These are phyloP conservation scores for Odontarrhena argentea DNA, from an alignment of 345 rosid species.

Conservation along the genomic window DNA sequence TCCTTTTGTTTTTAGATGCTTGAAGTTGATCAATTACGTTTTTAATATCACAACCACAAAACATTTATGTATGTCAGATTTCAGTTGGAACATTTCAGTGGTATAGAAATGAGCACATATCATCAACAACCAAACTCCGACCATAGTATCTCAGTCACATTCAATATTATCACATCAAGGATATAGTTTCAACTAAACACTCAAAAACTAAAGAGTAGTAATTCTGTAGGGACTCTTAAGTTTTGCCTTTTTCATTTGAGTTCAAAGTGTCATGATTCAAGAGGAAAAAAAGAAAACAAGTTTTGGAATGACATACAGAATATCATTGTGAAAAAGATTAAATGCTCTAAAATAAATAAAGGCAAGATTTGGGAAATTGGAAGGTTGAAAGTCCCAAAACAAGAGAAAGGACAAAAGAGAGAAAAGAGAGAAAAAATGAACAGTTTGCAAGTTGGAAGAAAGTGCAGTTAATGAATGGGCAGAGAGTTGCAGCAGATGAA, in stretches of 20 bases:
- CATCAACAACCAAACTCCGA: slow-evolving; percentile 24
- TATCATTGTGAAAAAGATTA: neutral
- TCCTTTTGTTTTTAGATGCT: slow-evolving; percentile 8
- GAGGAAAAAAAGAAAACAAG: neutral
- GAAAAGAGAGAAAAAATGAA: slow-evolving; percentile 12
- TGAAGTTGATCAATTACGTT: slow-evolving; percentile 14
- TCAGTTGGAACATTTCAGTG: slow-evolving; percentile 10
- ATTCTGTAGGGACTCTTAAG: slow-evolving; percentile 19
- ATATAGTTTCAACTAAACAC: slow-evolving; percentile 28
- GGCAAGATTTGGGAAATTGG: slow-evolving; percentile 27
- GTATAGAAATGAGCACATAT: slow-evolving; percentile 4
- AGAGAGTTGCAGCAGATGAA: slow-evolving; percentile 38
- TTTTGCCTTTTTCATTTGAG: neutral
- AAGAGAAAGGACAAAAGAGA: slow-evolving; percentile 37
- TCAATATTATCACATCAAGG: slow-evolving; percentile 32
- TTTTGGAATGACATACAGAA: slow-evolving; percentile 6
- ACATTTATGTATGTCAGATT: slow-evolving; percentile 11
- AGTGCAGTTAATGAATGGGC: slow-evolving; percentile 41
- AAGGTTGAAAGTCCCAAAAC: slow-evolving; percentile 39
- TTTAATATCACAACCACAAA: slow-evolving; percentile 21
- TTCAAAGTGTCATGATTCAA: slow-evolving; percentile 24
- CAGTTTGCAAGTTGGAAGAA: slow-evolving; percentile 34
- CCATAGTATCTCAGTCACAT: slow-evolving; percentile 29
- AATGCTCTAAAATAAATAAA: slow-evolving; percentile 26
- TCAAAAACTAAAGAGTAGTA: slow-evolving; percentile 25